phyloP scores from a whole-genome alignment of 2,329 filamentous ascomycete genomes.

The Waltergamsia citrina region DNA sequence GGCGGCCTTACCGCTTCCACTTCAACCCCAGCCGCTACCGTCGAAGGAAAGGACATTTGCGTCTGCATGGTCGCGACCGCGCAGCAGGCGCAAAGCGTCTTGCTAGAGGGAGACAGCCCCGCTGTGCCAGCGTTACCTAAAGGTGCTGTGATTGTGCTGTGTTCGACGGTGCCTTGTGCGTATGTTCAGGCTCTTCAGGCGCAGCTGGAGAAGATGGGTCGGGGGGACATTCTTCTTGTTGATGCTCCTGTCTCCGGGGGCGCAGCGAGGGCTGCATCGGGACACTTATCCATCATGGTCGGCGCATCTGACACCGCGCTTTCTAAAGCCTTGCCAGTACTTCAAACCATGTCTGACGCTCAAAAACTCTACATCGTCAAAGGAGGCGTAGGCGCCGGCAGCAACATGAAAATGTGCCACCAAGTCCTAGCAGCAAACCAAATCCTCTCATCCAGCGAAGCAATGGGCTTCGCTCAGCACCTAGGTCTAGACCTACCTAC shows the following conservation, averaged over 20 bases:
- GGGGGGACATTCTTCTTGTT: conserved; percentile 47
- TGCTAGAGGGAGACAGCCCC: conserved; percentile 49
- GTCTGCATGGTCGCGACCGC: conserved; percentile 71
- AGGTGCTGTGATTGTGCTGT: conserved; percentile 53
- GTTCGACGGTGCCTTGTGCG: conserved; percentile 60
- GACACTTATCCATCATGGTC: conserved; percentile 66
- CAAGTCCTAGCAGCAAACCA: conserved; percentile 57
- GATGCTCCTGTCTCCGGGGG: conserved; percentile 18
- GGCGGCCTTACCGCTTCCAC: conserved; percentile 52
- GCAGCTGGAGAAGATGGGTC: conserved; percentile 42
- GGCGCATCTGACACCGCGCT: conserved; percentile 49
- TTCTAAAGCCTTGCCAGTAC: conserved; percentile 44
- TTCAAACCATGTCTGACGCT: conserved; percentile 53
- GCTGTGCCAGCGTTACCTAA: conserved; percentile 39
- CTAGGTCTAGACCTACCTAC: conserved; percentile 39
- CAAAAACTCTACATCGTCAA: conserved; percentile 53
- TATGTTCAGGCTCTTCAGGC: conserved; percentile 53
- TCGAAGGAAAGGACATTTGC: conserved; percentile 48
- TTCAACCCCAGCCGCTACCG: conserved; percentile 53
- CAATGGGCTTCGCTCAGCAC: conserved; percentile 47
- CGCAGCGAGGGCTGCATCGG: conserved; percentile 38
- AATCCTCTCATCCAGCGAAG: conserved; percentile 51
- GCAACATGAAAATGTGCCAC: conserved; percentile 61
- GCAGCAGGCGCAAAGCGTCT: conserved; percentile 54
- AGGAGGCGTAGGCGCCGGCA: conserved; percentile 52